A percentile compares a stretch with the other conserved stretches of the same genome.
phyloP scores from a whole-genome alignment of 2,329 filamentous ascomycete species.

The Cladosporium sp. region DNA sequence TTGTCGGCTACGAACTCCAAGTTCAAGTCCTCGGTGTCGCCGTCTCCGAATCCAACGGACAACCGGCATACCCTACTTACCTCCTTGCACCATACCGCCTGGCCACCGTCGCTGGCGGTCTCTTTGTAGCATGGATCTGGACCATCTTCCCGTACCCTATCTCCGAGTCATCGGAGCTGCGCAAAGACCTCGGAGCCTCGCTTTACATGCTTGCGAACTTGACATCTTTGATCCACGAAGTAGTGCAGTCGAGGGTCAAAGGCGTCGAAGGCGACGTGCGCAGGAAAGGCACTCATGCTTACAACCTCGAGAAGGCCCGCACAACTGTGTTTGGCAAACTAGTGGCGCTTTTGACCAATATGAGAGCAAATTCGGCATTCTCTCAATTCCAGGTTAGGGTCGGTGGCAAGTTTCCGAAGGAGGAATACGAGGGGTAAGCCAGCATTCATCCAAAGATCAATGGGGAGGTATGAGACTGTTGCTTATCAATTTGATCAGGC shows the following conservation, averaged over 20 bases:
- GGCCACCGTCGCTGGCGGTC: slow-evolving; percentile 59
- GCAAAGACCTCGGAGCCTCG: slow-evolving; percentile 61
- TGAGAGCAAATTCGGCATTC: slow-evolving; percentile 59
- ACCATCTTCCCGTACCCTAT: slow-evolving; percentile 69
- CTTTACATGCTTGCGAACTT: slow-evolving; percentile 69
- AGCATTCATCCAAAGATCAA: no score
- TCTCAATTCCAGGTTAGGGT: slow-evolving; percentile 64
- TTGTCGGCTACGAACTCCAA: slow-evolving; percentile 56
- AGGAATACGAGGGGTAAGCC: slow-evolving; percentile 49
- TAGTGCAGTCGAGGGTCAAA: slow-evolving; percentile 54
- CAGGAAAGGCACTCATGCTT: slow-evolving; percentile 46
- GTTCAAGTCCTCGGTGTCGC: slow-evolving; percentile 57
- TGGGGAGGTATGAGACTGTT: slow-evolving; percentile 1
- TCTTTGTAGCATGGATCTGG: slow-evolving; percentile 68
- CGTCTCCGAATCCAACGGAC: slow-evolving; percentile 53
- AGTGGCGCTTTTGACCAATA: slow-evolving; percentile 56
- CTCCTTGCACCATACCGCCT: slow-evolving; percentile 65
- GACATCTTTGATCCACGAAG: slow-evolving; percentile 64
- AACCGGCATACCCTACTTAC: slow-evolving; percentile 64
- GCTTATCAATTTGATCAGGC: slow-evolving; percentile 28
- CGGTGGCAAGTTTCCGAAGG: slow-evolving; percentile 63
- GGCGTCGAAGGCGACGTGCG: slow-evolving; percentile 49
- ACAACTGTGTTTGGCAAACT: slow-evolving; percentile 62
- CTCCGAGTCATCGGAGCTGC: slow-evolving; percentile 63
- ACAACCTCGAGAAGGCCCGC: slow-evolving; percentile 51